Evolutionary conservation across 805 yeast genomes (phyloP), one percentile per base, ranked within the genome.

Genomic region (Ogataea glucozyma): DNA sequence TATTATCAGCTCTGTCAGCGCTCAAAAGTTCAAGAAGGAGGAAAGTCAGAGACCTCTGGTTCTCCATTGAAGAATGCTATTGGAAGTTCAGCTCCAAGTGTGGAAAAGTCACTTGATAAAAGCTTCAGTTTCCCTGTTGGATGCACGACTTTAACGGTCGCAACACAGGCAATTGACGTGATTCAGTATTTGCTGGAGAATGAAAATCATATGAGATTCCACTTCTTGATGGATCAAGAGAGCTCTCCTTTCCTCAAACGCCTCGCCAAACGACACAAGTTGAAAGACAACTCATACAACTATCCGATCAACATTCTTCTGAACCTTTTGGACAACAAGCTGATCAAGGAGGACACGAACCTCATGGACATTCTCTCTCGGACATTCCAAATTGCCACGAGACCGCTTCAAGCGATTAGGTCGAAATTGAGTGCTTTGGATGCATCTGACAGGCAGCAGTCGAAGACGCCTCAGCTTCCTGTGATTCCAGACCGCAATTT

Each of bases 221-320:
- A 81, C 56, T 83, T 90, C 61, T 66, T 90, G 46, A 79, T 85
- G 5, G 96, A 88, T 50, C 96, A 88, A 57, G 89, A 83, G 20
- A 65, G 73, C 27, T 68, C 69, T 41, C 61, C 67, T n/a, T 67
- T 68, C 32, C 49, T 72, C 33, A 69, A 63, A 45, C 70, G 65
- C 41, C 40, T 61, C 17, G 63, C 66, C 21, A 62, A 56, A 31
- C 70, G 65, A 46, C 58, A 54, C 29, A 69, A 67, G 40, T 49
- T 62, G 31, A 66, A 63, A 34, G 72, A 67, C 18, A 73, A 69
- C 38, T 70, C 72, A 23, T 68, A 71, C 34, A 82, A 74, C 55
- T 88, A 75, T 62, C 95, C 97, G 1, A 73, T 90, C 49, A 89
- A 88, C 56, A 66, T 78, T 38, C 66, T 90, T 21, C 67, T 90